Evolutionary conservation across 306 rosid species (phyloP), one percentile per base, ranked within the genome.

Genomic region (Trichosanthes truncata): DNA sequence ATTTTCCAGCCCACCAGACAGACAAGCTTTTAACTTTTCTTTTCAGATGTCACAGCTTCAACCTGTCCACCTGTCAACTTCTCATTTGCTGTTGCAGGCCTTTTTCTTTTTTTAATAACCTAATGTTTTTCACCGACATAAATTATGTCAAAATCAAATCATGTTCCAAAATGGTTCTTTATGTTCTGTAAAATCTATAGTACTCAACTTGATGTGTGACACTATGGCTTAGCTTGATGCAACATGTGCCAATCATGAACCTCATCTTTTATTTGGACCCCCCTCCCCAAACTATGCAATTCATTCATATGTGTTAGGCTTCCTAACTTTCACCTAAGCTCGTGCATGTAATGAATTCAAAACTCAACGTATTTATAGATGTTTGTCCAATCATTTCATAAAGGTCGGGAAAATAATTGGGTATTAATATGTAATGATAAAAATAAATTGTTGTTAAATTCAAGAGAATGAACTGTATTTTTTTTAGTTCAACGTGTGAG

Each of bases 161-260:
- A 68, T 68, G 75, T 68, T 66, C 52, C 13, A n/a, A 41, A 68
- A 41, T 40, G n/a, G 36, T 46, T 0, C 21, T 67, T 46, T 43
- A 25, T 23, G 53, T 72, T 25, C 21, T 12, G 57, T 45, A 72
- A 71, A 72, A 72, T 45, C 40, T 72, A 46, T 71, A 23, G 23
- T 68, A 40, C 75, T 67, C 40, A 38, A 25, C 8, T 67, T 67
- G 18, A 40, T n/a, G 43, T 45, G 20, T 45, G 76, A 71, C 38
- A 71, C n/a, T 18, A 69, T 69, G 48, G 31, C 20, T 10, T 21
- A 38, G 55, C 18, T n/a, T 71, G 35, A 71, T 71, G 20, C 56
- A 71, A 23, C 57, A 45, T 71, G 77, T 71, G 56, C 57, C 23
- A 45, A 72, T 48, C 77, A 72, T 72, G 15, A 72, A 72, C 36